Base-by-base conservation (phyloP, 2,329 filamentous ascomycete genomes). In the Aspergillus amoenus region DNA sequence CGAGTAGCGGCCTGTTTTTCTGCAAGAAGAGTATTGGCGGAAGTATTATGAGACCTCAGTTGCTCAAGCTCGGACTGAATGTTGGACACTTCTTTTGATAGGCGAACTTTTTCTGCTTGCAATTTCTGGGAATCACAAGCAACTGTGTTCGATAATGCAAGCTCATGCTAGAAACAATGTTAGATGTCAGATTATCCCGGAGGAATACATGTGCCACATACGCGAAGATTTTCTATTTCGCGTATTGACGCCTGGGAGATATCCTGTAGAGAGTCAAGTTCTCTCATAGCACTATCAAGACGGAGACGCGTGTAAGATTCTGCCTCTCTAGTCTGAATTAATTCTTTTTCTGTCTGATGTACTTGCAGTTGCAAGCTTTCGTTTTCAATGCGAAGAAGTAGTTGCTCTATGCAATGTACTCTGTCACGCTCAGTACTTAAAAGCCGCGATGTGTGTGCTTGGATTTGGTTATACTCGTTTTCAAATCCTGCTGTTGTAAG, bases 1-100 rank as follows among this genome's bases (percentile, higher is more conserved):
- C 89, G 87, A 69, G 94, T 88, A 13, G 97, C 76, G 2, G 88
- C 82, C 45, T 93, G 80, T 72, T 95, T 96, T 69, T 96, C 91
- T 1, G 88, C 81, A 15, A 95, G 79, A 11, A 90, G 78, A 2
- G 83, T 81, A 67, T 92, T 87, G 53, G 93, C 85, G 13, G 80
- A 79, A 32, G 77, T 73, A 18, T 78, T 79, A 69, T 88, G 85
- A 6, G 81, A 78, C 61, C 81, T 82, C 13, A 88, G 74, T 66
- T 86, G 83, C 61, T 88, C 84, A 34, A 88, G 67, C 69, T 89
- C 86, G 3, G 83, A 82, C 64, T 83, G 84, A 55, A 88, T 65
- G 6, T 74, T 78, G 24, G 82, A 79, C 18, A 89, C 68, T 66
- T 88, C 85, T 55, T 84, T 82, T 30, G 81, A 78, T 39, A 89